Conservation (phyloP, 2,329 filamentous ascomycete species). For the Fusarium stilboides region DNA sequence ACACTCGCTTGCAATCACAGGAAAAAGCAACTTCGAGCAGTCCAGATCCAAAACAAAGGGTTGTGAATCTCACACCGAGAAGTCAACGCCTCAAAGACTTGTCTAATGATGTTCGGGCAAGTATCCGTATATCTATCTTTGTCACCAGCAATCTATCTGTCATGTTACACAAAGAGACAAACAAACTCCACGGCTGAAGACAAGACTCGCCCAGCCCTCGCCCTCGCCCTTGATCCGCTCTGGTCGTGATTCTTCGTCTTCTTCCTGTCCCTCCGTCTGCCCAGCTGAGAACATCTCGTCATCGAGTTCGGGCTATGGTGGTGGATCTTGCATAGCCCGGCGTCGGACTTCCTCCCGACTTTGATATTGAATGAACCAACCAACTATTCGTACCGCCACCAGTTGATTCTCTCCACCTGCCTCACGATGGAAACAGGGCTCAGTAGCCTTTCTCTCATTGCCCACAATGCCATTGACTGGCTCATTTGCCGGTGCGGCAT, state of each 20-base stretch:
- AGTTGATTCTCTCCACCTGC: no score
- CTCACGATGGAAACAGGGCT: neutral
- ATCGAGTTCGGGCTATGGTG: neutral
- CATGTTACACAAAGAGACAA: conserved; percentile 30
- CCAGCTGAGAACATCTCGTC: no score
- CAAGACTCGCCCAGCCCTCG: conserved; percentile 5
- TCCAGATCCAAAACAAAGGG: neutral
- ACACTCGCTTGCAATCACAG: neutral
- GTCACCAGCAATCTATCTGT: conserved; percentile 1
- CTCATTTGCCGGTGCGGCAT: conserved; percentile 8
- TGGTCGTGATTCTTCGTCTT: neutral
- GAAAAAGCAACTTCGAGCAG: conserved; percentile 35
- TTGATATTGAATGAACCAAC: conserved; percentile 2
- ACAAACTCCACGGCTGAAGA: conserved; percentile 10
- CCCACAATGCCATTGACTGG: conserved; percentile 4
- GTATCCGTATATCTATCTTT: neutral
- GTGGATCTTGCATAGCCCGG: conserved; percentile 12
- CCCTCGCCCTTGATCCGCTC: neutral
- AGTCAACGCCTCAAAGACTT: conserved; percentile 5
- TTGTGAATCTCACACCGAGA: no score
- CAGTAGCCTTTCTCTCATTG: conserved; percentile 14
- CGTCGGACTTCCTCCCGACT: neutral
- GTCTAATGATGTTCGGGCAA: neutral
- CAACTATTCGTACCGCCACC: no score
- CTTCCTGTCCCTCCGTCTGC: neutral